Evolutionary conservation across 257 asterid species (phyloP), one percentile per base, ranked within the genome.

Genomic region (Rhazya stricta): DNA sequence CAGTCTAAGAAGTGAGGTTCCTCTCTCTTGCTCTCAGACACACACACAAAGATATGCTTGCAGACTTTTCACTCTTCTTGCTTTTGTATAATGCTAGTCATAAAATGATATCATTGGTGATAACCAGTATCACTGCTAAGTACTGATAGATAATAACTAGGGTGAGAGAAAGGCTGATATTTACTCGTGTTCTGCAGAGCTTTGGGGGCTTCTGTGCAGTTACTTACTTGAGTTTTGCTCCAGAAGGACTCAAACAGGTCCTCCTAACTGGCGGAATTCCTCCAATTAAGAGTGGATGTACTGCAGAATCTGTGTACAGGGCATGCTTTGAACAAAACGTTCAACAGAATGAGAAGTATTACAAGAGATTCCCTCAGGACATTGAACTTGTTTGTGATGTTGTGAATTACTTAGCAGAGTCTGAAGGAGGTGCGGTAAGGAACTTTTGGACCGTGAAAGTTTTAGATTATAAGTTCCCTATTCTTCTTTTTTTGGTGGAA

Each of bases 241-340:
- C 98, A 16, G 79, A 92, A 81, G 99, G 99, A 80, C 86, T 94
- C 79, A 90, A 83, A 76, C 96, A 94, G 73, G 99, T 86, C 77
- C 99, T 94, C 79, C 74, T 94, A 81, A 94, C 99, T 37, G 99
- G 99, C 74, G 99, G 99, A 46, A 82, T 91, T 68, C 98, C 99
- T 69, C 97, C 98, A 65, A 83, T 92, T 76, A 91, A 89, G 66
- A 79, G 74, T 80, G 96, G 96, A 63, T 89, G 93, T 83, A 81
- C 96, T 50, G 99, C 99, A 23, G 96, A 90, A 79, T 74, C 86
- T 81, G 98, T 91, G 77, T 94, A 94, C 82, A 80, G 84, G 82
- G 96, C 94, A 70, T 91, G 99, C 82, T 85, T 85, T 82, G 91
- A 86, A 82, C 96, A 86, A 88, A 56, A 87, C 77, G 79, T 82